These are phyloP conservation scores for Fistulinella prunicolor DNA, from an alignment of 768 basidiomycete species.

Conservation along the genomic window DNA sequence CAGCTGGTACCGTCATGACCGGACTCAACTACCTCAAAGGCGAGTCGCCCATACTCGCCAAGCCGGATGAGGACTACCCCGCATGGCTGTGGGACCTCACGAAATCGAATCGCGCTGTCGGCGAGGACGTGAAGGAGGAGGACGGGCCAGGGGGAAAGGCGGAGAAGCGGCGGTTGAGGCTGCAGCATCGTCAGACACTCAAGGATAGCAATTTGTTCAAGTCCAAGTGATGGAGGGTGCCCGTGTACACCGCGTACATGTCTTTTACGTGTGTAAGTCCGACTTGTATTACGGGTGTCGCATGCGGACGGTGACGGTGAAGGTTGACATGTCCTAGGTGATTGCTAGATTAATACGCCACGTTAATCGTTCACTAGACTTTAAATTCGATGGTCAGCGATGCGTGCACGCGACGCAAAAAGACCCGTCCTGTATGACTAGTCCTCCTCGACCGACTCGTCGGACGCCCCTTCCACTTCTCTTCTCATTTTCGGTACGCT, in stretches of 20 bases:
- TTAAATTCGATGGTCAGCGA: too few species aligned
- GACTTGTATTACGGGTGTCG: too few species aligned
- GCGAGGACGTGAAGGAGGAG: too few species aligned
- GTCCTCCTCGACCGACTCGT: slow-evolving; percentile 32
- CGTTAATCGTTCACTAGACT: too few species aligned
- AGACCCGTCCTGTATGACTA: too few species aligned
- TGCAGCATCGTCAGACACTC: slow-evolving; percentile 64
- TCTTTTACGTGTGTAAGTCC: too few species aligned
- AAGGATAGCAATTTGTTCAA: slow-evolving; percentile 86
- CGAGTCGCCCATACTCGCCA: slow-evolving; percentile 71
- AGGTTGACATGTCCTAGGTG: too few species aligned
- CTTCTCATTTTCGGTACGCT: slow-evolving; percentile 58
- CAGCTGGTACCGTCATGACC: slow-evolving; percentile 69
- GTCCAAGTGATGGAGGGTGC: slow-evolving; percentile 53
- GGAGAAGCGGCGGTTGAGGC: slow-evolving; percentile 53
- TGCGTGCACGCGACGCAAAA: too few species aligned
- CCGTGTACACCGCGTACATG: too few species aligned
- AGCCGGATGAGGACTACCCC: slow-evolving; percentile 82
- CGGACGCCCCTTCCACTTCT: slow-evolving; percentile 47
- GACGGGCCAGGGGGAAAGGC: slow-evolving; percentile 74
- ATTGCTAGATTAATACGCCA: too few species aligned
- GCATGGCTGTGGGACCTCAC: slow-evolving; percentile 85
- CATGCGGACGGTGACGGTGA: too few species aligned
- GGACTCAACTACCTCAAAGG: slow-evolving; percentile 83
- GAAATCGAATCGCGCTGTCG: slow-evolving; percentile 54